Conservation (phyloP, 176 grass and related monocot genomes). For the Pharus latifolius region DNA sequence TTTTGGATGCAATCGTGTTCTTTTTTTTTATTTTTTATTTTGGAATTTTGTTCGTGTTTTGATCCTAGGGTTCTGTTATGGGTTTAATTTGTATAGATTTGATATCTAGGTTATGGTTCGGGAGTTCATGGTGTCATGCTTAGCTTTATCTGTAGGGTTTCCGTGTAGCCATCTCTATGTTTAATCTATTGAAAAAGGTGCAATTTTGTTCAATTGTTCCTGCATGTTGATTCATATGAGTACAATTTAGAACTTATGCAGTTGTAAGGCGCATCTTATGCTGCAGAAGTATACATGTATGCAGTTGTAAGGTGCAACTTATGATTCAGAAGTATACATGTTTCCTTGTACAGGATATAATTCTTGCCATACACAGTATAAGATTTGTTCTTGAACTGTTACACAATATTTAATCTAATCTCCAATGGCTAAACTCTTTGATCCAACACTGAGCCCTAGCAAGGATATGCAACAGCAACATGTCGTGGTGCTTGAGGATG, state of each 20-base stretch:
- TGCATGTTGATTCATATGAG: neutral
- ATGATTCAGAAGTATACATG: too few relatives aligned
- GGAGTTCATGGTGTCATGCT: neutral
- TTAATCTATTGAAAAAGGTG: neutral
- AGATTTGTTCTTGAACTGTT: neutral
- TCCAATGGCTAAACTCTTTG: too few relatives aligned
- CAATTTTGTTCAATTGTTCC: neutral
- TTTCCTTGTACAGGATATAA: too few relatives aligned
- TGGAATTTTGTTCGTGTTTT: neutral
- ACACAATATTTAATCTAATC: too few relatives aligned
- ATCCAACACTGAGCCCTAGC: neutral
- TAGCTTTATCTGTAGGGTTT: neutral
- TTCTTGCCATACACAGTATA: too few relatives aligned
- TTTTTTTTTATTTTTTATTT: neutral
- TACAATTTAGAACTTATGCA: too few relatives aligned
- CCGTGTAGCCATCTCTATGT: neutral
- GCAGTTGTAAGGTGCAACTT: too few relatives aligned
- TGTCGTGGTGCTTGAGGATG: neutral
- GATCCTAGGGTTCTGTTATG: slow-evolving; percentile 22
- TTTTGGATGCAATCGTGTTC: too few relatives aligned
- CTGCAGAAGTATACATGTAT: too few relatives aligned
- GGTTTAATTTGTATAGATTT: neutral
- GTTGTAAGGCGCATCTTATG: too few relatives aligned
- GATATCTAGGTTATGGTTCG: neutral
- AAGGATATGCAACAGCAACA: neutral